Evolutionary conservation across 805 yeast genomes (phyloP), one percentile per base, ranked within the genome.

Genomic region (Kazachstania bromeliacearum): DNA sequence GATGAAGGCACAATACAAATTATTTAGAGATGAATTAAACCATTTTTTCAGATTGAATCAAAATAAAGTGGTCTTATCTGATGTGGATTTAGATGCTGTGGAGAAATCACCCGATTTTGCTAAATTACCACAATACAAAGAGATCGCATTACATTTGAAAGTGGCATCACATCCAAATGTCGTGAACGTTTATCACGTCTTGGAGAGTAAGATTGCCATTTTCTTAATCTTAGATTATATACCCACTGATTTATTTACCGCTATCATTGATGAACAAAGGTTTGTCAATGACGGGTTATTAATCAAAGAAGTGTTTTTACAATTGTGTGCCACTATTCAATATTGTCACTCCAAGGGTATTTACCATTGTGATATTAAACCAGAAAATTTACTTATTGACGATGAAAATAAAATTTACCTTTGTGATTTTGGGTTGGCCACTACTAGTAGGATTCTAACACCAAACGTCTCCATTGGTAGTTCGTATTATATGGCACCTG

Each of bases 331-430:
- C 42, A 95, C 89, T 5, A 70, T 88, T 36, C 73, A 75, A 44
- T 82, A 79, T 62, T 83, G 94, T 52, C 97, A 89, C 58, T 68
- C 79, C 2, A 74, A 73, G 45, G 81, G 84, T n/a, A 76, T 89
- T 23, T 89, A 79, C 56, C 97, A 88, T 55, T 83, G 96, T 55
- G 97, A 88, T 59, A 75, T 88, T 46, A 92, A 92, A 64, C 98
- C 98, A 5, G 97, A 92, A 59, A 92, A 92, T 63, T 71, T 92
- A 37, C 66, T 92, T 48, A 77, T 88, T 60, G 51, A 67, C 71
- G 48, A 85, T 76, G 38, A 57, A 68, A 37, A 68, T 63, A 38
- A 64, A 79, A 41, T 71, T 70, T 43, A 66, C 80, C 42, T 89
- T 9, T 59, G 94, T 26, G 98, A 89, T 62, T 89, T 92, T 60